A percentile compares a stretch with the other conserved stretches of the same genome.
These are phyloP conservation scores for Podospora tetraspora DNA, from an alignment of 495 filamentous ascomycete species.

Conservation along the genomic window DNA sequence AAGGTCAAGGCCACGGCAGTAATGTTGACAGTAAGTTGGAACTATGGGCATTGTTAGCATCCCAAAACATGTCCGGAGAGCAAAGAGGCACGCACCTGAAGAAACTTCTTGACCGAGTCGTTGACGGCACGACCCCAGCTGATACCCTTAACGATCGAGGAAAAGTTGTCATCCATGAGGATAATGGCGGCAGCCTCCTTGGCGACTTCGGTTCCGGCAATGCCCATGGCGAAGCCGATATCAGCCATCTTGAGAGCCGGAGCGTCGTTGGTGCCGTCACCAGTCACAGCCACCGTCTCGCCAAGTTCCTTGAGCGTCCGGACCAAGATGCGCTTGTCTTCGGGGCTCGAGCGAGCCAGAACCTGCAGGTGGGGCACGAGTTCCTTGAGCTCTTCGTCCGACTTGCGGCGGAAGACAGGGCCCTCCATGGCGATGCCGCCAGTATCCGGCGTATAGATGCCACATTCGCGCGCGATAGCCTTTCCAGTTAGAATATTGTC, in stretches of 20 bases:
- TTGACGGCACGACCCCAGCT: slow-evolving; percentile 92
- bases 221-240: slow-evolving; percentile 93
- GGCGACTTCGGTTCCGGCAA: slow-evolving; percentile 82
- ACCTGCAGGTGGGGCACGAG: slow-evolving; percentile 72
- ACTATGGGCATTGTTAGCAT: slow-evolving; percentile 41
- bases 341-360: slow-evolving; percentile 77
- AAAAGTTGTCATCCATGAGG: slow-evolving; percentile 85
- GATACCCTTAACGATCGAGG: slow-evolving; percentile 80
- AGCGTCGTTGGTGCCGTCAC: slow-evolving; percentile 87
- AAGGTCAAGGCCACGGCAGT: slow-evolving; percentile 81
- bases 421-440: slow-evolving; percentile 82
- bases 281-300: slow-evolving; percentile 79
- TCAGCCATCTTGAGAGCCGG: slow-evolving; percentile 81
- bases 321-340: slow-evolving; percentile 80
- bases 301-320: slow-evolving; percentile 66
- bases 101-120: slow-evolving; percentile 81
- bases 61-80: neutral
- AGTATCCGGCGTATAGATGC: slow-evolving; percentile 68
- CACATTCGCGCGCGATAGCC: slow-evolving; percentile 78
- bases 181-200: slow-evolving; percentile 91
- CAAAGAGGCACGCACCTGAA: slow-evolving; percentile 51
- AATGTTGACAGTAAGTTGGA: slow-evolving; percentile 89
- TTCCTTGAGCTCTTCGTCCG: slow-evolving; percentile 60
- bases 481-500: slow-evolving; percentile 78
- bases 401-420: slow-evolving; percentile 71